Base-by-base conservation (phyloP, 495 filamentous ascomycete genomes). In the Aeminium ludgeri region DNA sequence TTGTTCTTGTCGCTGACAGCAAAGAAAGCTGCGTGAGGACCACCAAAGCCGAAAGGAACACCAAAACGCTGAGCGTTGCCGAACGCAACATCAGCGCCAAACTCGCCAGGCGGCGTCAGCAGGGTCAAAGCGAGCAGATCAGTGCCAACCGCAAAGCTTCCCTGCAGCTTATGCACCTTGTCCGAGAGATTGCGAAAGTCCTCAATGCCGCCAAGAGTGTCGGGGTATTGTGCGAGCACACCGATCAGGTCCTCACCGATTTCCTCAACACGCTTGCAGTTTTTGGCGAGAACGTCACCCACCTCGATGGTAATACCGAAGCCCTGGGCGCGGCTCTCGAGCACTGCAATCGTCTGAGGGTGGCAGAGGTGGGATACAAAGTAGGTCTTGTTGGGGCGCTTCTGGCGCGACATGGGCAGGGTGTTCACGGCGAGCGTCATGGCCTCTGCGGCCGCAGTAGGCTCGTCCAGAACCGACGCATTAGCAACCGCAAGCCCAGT, bases 11-110 rank as follows among this genome's bases (percentile, higher is more conserved):
- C 87, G 18, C 72, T 68, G 40, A 85, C 86, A 18, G 89, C 86
- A 55, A 97, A 94, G 73, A 97, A 97, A 20, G 91, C 89, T 27
- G 89, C 89, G 57, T 96, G 91, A 16, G 89, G 89, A 15, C 89
- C 89, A 56, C 89, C 89, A 54, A 78, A 92, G 31, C 91, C 89
- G 56, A 96, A 73, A 1, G 89, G 89, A 2, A 97, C 85, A 56
- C 89, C 89, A 46, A 97, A 76, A 42, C 89, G 66, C 65, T 97
- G 89, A n/a, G 89, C 74, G 57, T 78, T 95, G 40, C 89, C 89
- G 59, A 97, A 93, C 5, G 87, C 89, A 51, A 97, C 87, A 59
- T 97, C 89, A 4, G 89, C 89, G 12, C 89, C 89, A 64, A 89
- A 94, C 56, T 97, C 91, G 10, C 86, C 87, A 1, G 89, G 89